These are phyloP conservation scores for Exophiala spinifera DNA, from an alignment of 2,329 filamentous ascomycete genomes.

Conservation along the genomic window DNA sequence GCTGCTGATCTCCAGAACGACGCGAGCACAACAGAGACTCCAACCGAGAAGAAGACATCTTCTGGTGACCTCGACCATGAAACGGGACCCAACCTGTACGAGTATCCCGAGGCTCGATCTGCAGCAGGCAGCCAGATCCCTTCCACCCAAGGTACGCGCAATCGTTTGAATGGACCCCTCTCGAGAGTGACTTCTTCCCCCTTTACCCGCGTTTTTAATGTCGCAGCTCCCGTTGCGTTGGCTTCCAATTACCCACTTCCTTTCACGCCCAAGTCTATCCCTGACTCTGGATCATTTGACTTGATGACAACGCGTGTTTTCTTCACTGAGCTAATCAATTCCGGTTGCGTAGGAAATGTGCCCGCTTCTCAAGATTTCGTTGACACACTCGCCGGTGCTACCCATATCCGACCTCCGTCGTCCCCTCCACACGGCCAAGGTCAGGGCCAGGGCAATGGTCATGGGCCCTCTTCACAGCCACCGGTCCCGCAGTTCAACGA, in stretches of 20 bases:
- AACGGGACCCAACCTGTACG: constrained; percentile 54
- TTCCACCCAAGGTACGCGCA: constrained; percentile 58
- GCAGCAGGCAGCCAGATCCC: constrained; percentile 58
- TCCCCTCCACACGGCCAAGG: constrained; percentile 18
- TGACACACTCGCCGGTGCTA: not conserved
- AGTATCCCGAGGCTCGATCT: constrained; percentile 48
- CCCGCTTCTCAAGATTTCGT: constrained; percentile 6
- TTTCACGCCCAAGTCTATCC: not conserved
- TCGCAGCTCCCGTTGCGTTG: too few species aligned
- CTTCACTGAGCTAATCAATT: too few species aligned
- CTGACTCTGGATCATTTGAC: not conserved
- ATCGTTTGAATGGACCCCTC: not conserved
- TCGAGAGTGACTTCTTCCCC: not conserved
- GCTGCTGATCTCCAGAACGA: constrained; percentile 71
- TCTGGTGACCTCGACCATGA: constrained; percentile 54
- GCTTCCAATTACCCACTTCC: not conserved
- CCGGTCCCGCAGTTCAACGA: constrained; percentile 18
- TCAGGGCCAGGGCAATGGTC: constrained; percentile 8
- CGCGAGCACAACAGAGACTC: constrained; percentile 82
- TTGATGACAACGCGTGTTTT: constrained; percentile 12
- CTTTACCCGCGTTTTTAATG: too few species aligned
- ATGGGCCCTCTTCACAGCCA: constrained; percentile 10
- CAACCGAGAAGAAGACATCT: constrained; percentile 76
- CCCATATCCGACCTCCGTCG: constrained; percentile 7
- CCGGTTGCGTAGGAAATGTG: constrained; percentile 30